phyloP scores from a whole-genome alignment of 2,329 filamentous ascomycete species.

The Westerdykella sp. region DNA sequence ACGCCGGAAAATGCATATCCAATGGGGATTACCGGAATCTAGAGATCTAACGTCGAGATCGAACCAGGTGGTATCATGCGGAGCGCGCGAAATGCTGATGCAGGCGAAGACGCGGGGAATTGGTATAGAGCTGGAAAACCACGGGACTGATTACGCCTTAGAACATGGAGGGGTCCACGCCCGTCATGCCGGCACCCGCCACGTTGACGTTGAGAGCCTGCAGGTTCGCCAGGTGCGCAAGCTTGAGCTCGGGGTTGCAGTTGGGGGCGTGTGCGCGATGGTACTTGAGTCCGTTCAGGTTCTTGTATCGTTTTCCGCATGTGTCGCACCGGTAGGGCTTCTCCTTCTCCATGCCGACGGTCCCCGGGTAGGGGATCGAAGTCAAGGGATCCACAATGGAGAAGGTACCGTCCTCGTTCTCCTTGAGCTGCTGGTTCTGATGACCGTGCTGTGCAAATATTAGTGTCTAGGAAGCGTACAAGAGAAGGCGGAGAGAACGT shows the following conservation, averaged over 20 bases:
- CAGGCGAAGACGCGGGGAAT: background rate
- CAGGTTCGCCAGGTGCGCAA: slow-evolving; percentile 42
- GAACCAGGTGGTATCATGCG: background rate
- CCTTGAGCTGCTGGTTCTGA: slow-evolving; percentile 91
- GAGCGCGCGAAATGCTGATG: slow-evolving; percentile 2
- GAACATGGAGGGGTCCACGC: slow-evolving; percentile 50
- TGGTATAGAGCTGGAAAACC: background rate
- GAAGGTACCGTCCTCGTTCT: slow-evolving; percentile 94
- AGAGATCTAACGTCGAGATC: background rate
- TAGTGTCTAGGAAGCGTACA: slow-evolving; percentile 9
- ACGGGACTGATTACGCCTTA: slow-evolving; percentile 9
- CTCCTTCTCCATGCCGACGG: slow-evolving; percentile 99
- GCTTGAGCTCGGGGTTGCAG: slow-evolving; percentile 76
- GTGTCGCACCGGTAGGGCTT: slow-evolving; percentile 97
- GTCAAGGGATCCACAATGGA: slow-evolving; percentile 98
- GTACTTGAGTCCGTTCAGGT: slow-evolving; percentile 96
- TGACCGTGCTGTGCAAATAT: slow-evolving; percentile 64
- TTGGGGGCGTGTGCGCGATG: slow-evolving; percentile 67
- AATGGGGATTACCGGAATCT: background rate
- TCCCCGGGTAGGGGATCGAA: slow-evolving; percentile 87
- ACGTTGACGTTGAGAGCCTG: slow-evolving; percentile 38
- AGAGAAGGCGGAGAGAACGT: slow-evolving; percentile 31
- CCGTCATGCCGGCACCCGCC: slow-evolving; percentile 49
- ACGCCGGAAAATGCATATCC: slow-evolving; percentile 6
- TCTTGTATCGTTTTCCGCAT: slow-evolving; percentile 98